Evolutionary conservation across 2,329 filamentous ascomycete genomes (phyloP), one percentile per base, ranked within the genome.

Genomic region (Aureobasidium sp.): DNA sequence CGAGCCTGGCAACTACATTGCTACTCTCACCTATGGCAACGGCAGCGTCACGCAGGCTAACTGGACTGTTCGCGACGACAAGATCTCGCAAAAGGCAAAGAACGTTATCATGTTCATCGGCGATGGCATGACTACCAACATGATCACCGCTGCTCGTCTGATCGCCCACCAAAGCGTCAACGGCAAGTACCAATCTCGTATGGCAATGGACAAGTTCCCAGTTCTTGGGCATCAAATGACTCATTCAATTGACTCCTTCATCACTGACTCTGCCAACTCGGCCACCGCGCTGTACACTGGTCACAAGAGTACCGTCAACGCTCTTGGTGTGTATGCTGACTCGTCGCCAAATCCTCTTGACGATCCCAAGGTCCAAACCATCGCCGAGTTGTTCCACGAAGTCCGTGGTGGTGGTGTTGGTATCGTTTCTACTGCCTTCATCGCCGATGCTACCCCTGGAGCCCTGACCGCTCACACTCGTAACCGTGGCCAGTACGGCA

Each of bases 51-150:
- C 90, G 5, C 83, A 81, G 59, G 90, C 90, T 22, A 85, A 85
- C 68, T 95, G 90, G 90, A 76, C 83, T 22, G 90, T 95, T 44
- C 85, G 89, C 39, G 85, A 89, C 53, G 75, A 92, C 34, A 80
- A 84, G 39, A 81, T 84, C 62, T 79, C 84, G 73, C 86, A 88
- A 75, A 89, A 85, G 77, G 87, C 89, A 42, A 94, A 92, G 83
- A 94, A 94, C 67, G 85, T 94, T 67, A 84, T 94, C 68, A 81
- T 94, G 65, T 95, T 94, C 76, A 90, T 95, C 66, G 90, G 90
- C 72, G 82, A 84, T 62, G 83, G 81, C 34, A 83, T 83, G 81
- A 84, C 81, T 3, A 90, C 87, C 48, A 89, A 89, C 75, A 89
- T 89, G 86, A 88, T 89, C 70, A 88, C 86, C 41, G 90, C 90